Conservation (phyloP, 2,329 filamentous ascomycete species). For the Aureobasidium sp. region DNA sequence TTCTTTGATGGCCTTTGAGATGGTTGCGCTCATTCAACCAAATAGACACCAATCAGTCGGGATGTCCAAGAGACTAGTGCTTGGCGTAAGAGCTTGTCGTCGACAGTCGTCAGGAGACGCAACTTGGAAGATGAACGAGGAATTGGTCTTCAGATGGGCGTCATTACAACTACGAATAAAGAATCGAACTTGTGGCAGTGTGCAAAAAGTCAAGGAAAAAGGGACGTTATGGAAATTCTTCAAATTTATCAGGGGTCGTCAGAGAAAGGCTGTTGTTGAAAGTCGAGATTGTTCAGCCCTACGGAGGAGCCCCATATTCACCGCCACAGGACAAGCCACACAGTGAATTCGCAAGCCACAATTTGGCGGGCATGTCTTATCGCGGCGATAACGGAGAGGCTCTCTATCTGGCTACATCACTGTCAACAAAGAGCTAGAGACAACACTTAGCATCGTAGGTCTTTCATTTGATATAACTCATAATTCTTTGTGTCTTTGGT, state of each 20-base stretch:
- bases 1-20: background rate
- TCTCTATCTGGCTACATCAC: background rate
- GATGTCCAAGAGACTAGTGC: conserved; percentile 1
- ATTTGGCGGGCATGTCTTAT: background rate
- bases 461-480: background rate
- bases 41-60: background rate
- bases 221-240: background rate
- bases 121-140: background rate
- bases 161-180: background rate
- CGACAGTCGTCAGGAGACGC: background rate
- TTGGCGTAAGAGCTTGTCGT: conserved; percentile 9
- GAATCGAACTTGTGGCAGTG: background rate
- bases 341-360: background rate
- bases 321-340: background rate
- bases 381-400: background rate
- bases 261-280: conserved; percentile 9
- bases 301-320: background rate
- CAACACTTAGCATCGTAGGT: background rate
- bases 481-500: background rate
- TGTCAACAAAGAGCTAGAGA: conserved; percentile 1
- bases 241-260: conserved; percentile 13
- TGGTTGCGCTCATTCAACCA: background rate
- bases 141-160: background rate
- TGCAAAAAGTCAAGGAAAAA: background rate
- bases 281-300: conserved; percentile 9